These are phyloP conservation scores for Solanum rostratum DNA, from an alignment of 257 asterid genomes.

Conservation along the genomic window DNA sequence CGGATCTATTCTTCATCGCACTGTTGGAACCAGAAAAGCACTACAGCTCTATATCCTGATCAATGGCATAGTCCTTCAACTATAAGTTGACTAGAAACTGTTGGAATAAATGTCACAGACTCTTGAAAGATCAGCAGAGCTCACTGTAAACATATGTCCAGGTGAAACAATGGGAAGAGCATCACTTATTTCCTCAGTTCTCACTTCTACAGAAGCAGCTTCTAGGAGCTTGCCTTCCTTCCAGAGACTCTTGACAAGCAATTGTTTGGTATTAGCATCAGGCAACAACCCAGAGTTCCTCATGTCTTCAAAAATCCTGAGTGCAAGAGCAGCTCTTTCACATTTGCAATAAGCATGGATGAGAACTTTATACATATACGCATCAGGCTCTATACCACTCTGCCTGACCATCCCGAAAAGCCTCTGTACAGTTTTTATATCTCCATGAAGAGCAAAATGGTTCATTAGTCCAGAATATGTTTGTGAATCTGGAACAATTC, in stretches of 20 bases:
- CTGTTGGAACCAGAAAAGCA: neutral
- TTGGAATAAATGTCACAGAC: conserved; percentile 44
- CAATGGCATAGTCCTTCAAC: neutral
- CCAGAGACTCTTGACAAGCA: conserved; percentile 84
- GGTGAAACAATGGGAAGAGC: conserved; percentile 52
- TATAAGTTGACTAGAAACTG: conserved; percentile 14
- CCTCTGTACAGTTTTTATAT: conserved; percentile 67
- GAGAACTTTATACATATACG: conserved; percentile 72
- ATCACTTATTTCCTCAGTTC: conserved; percentile 32
- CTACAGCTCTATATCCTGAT: neutral
- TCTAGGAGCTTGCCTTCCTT: conserved; percentile 87
- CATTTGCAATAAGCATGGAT: conserved; percentile 81
- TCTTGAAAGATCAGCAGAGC: conserved; percentile 45
- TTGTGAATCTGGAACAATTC: conserved; percentile 56
- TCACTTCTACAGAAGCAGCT: conserved; percentile 86
- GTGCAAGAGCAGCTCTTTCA: conserved; percentile 75
- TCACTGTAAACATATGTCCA: conserved; percentile 64
- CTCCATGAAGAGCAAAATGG: conserved; percentile 78
- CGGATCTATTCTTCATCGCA: neutral
- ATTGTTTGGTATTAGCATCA: conserved; percentile 48
- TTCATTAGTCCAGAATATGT: conserved; percentile 83
- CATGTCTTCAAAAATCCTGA: conserved; percentile 80
- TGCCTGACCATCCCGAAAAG: conserved; percentile 76
- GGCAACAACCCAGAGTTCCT: conserved; percentile 38
- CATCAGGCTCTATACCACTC: conserved; percentile 73